Evolutionary conservation across 371 early-diverging fungal species (phyloP).

Genomic region (Mortierella sp.): DNA sequence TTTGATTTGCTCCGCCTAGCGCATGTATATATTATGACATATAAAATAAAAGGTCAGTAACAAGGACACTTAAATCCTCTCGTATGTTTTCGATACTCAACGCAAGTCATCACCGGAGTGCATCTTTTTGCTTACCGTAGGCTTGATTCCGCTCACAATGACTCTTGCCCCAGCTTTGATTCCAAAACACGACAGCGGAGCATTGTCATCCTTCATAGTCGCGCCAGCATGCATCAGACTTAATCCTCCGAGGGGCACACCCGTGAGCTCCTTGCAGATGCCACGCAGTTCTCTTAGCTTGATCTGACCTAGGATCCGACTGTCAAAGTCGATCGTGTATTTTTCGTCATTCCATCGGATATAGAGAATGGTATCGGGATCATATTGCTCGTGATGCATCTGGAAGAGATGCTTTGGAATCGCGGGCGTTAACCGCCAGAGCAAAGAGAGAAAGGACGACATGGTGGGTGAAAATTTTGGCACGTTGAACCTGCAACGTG

Average conservation of each 20-base stretch:
- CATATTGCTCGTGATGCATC: constrained; percentile 28
- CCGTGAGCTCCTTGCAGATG: constrained; percentile 42
- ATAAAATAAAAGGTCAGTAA: constrained; percentile 1
- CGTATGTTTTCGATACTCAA: background rate
- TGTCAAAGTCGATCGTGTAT: constrained; percentile 48
- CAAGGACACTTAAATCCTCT: background rate
- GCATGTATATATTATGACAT: too few species aligned
- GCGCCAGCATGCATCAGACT: constrained; percentile 45
- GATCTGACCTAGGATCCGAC: constrained; percentile 39
- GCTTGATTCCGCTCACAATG: constrained; percentile 64
- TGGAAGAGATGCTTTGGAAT: constrained; percentile 42
- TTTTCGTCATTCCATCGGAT: constrained; percentile 34
- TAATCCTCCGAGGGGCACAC: constrained; percentile 42
- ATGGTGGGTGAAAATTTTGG: constrained; percentile 23
- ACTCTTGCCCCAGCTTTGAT: constrained; percentile 62
- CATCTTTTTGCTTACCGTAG: constrained; percentile 59
- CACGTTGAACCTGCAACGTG: too few species aligned
- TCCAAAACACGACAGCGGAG: constrained; percentile 65
- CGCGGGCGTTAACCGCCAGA: constrained; percentile 54
- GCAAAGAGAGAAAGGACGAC: constrained; percentile 48
- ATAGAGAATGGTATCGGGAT: constrained; percentile 36
- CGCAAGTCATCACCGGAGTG: background rate
- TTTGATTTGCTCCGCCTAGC: constrained; percentile 56
- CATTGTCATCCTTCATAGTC: constrained; percentile 72
- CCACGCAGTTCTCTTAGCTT: constrained; percentile 29